A percentile compares a stretch with the other conserved stretches of the same genome.
These are phyloP conservation scores for Chlorophyllum brunneum DNA, from an alignment of 768 basidiomycete genomes.

Conservation along the genomic window DNA sequence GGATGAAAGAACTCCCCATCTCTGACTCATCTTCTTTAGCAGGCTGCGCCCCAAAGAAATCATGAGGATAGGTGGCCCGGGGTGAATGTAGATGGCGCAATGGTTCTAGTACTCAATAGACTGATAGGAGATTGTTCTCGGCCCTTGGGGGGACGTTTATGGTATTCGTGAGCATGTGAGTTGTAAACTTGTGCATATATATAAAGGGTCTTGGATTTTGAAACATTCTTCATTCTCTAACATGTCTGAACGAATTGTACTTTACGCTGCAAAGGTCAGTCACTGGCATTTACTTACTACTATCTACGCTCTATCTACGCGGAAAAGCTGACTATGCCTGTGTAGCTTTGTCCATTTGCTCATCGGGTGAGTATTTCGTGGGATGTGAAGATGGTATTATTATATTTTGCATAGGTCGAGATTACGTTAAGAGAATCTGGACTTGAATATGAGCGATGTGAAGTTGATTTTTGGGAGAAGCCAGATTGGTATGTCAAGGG, in stretches of 20 bases:
- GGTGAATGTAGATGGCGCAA: no score
- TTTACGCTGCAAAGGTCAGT: conserved; percentile 44
- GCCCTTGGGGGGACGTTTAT: no score
- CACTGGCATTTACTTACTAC: background rate
- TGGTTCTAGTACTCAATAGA: no score
- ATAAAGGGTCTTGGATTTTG: no score
- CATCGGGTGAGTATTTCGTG: conserved; percentile 39
- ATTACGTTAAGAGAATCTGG: conserved; percentile 59
- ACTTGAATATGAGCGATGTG: conserved; percentile 42
- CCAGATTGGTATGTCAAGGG: conserved; percentile 64
- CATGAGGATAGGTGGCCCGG: no score
- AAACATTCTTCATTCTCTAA: no score
- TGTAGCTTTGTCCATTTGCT: conserved; percentile 54
- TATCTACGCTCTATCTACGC: background rate
- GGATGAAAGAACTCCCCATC: no score
- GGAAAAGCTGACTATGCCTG: background rate
- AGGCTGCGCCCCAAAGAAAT: no score
- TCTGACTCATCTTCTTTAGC: no score
- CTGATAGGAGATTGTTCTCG: no score
- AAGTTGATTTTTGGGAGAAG: conserved; percentile 62
- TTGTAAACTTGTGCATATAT: no score
- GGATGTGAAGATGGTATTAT: background rate
- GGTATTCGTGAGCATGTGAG: no score
- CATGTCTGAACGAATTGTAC: conserved; percentile 25
- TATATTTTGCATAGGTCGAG: conserved; percentile 36